These are phyloP conservation scores for Dryadomyces quercivorus DNA, from an alignment of 2,329 filamentous ascomycete species.

Conservation along the genomic window DNA sequence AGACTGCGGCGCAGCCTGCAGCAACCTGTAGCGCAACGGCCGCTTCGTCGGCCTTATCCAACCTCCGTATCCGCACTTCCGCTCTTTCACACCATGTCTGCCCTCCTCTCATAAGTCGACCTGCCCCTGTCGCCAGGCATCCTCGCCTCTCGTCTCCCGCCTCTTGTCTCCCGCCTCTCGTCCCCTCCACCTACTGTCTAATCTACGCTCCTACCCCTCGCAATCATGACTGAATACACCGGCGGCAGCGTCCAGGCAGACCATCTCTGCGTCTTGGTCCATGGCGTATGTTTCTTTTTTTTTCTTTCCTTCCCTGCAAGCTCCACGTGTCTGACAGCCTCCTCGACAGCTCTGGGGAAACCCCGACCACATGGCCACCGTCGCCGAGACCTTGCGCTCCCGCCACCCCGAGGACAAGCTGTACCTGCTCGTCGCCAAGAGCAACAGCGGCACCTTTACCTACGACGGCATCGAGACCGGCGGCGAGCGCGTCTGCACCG, in stretches of 20 bases:
- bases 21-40: background rate
- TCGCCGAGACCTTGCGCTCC: slow-evolving; percentile 53
- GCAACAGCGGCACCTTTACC: slow-evolving; percentile 61
- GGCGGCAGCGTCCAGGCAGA: slow-evolving; percentile 44
- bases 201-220: background rate
- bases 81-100: background rate
- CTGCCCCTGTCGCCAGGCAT: too few relatives aligned
- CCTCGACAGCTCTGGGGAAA: slow-evolving; percentile 61
- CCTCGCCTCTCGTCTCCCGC: too few relatives aligned
- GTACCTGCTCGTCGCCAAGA: slow-evolving; percentile 58
- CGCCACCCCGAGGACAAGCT: slow-evolving; percentile 50
- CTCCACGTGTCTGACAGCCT: background rate
- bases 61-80: background rate
- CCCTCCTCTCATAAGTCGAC: background rate
- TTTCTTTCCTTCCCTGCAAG: background rate
- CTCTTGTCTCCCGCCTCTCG: too few relatives aligned
- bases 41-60: background rate
- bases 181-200: too few relatives aligned
- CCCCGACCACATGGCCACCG: slow-evolving; percentile 56
- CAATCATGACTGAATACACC: slow-evolving; percentile 31
- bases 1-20: background rate
- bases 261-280: slow-evolving; percentile 67
- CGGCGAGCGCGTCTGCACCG: slow-evolving; percentile 53
- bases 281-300: slow-evolving; percentile 45
- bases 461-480: slow-evolving; percentile 59